These are phyloP conservation scores for Hypericum androsaemum DNA, from an alignment of 345 rosid species.

Conservation along the genomic window DNA sequence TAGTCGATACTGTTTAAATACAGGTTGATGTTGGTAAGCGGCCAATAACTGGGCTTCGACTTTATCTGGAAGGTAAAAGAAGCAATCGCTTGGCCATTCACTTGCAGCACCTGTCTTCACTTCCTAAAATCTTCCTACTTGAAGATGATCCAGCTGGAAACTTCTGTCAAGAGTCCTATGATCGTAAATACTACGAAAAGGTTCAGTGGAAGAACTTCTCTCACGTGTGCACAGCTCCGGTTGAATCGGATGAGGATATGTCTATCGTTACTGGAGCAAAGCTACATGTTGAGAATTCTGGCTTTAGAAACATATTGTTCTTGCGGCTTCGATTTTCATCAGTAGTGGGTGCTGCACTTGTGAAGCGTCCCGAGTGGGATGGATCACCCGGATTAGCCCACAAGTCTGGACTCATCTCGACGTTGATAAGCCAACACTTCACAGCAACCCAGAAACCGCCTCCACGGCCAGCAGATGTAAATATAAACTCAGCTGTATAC, in stretches of 20 bases:
- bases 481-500: slow-evolving; percentile 82
- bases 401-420: slow-evolving; percentile 80
- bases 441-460: slow-evolving; percentile 68
- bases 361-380: slow-evolving; percentile 79
- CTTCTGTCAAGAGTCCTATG: slow-evolving; percentile 37
- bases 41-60: slow-evolving; percentile 91
- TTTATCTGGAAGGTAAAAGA: slow-evolving; percentile 85
- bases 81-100: slow-evolving; percentile 78
- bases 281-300: slow-evolving; percentile 71
- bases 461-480: slow-evolving; percentile 81
- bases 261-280: slow-evolving; percentile 86
- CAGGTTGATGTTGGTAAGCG: slow-evolving; percentile 96
- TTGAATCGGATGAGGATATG: slow-evolving; percentile 72
- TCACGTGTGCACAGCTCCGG: slow-evolving; percentile 85
- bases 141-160: slow-evolving; percentile 50
- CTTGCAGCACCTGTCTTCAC: slow-evolving; percentile 91
- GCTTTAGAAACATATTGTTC: slow-evolving; percentile 78
- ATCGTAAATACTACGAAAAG: slow-evolving; percentile 74
- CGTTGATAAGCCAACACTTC: slow-evolving; percentile 86
- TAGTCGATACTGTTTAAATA: background rate
- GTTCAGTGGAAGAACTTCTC: slow-evolving; percentile 93
- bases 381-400: slow-evolving; percentile 68
- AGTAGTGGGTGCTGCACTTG: slow-evolving; percentile 41
- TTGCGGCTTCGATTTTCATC: slow-evolving; percentile 68
- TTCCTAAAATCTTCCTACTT: slow-evolving; percentile 77